phyloP scores from a whole-genome alignment of 352 stramenopile species.

The Elongisporangium anandrum region DNA sequence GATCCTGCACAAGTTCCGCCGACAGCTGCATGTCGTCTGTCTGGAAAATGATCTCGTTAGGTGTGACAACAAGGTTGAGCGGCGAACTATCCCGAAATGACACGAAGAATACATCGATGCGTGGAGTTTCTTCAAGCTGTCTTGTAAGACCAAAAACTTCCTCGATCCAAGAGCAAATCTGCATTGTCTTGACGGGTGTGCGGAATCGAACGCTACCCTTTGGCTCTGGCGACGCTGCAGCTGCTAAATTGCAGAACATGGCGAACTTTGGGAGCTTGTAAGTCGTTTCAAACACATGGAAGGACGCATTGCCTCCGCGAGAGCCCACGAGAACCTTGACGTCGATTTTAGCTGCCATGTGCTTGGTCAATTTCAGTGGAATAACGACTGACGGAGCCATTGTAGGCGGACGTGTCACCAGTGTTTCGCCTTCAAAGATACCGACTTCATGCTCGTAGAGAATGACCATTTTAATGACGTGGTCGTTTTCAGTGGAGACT shows the following conservation, averaged over 20 bases:
- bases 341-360: constrained; percentile 56
- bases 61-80: constrained; percentile 39
- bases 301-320: constrained; percentile 66
- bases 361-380: constrained; percentile 60
- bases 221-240: constrained; percentile 18
- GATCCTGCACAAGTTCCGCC: constrained; percentile 86
- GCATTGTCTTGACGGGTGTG: constrained; percentile 65
- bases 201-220: constrained; percentile 62
- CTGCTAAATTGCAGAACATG: constrained; percentile 56
- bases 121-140: constrained; percentile 28
- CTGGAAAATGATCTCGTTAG: constrained; percentile 57
- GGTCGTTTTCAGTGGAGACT: constrained; percentile 80
- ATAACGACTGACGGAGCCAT: constrained; percentile 44
- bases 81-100: constrained; percentile 48
- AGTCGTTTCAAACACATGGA: constrained; percentile 85
- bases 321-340: constrained; percentile 78
- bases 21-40: constrained; percentile 87
- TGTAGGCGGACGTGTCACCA: constrained; percentile 51
- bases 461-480: constrained; percentile 84
- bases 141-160: constrained; percentile 49
- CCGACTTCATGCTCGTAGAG: constrained; percentile 85
- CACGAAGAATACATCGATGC: constrained; percentile 53
- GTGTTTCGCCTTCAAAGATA: constrained; percentile 83
- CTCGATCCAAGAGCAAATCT: constrained; percentile 74
- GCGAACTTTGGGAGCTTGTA: constrained; percentile 86